Base-by-base conservation (phyloP, 257 asterid genomes). In the Capsicum chinense region DNA sequence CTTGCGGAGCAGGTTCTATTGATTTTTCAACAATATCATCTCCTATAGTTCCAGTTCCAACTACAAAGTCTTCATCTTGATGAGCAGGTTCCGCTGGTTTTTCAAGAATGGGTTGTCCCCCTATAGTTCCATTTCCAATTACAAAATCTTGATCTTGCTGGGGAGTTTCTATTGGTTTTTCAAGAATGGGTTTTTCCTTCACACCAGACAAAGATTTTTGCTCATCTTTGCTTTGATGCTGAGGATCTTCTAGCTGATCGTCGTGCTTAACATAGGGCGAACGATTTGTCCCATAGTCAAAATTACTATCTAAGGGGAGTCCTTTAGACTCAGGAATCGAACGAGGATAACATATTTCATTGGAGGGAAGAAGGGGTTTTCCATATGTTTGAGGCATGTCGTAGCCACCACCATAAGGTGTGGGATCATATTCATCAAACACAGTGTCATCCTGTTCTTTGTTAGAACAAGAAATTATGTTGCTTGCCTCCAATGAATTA, bases 321-420 rank as follows among this genome's bases (percentile, higher is more conserved):
- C 60, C 74, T 6, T 73, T 80, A 7, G 91, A 35, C 44, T 44
- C 64, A 5, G 91, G 87, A 5, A 59, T 13, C 8, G 95, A 84
- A 33, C 86, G 92, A 62, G 98, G 97, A 79, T 91, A 91, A 37
- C 99, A 95, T 52, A 84, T 94, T 71, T 56, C 58, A 54, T 91
- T 93, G 1, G 98, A 94, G 50, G 98, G 96, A 15, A 91, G 95
- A 56, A 94, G 93, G 58, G 99, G 96, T 47, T 91, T 89, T 12
- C 99, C 99, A 57, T 93, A 95, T 52, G 93, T 91, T 60, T 79
- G n/a, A 21, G 63, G 19, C 1, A 78, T 87, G 86, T 95, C 93
- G 67, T 92, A 95, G 33, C 99, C 99, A 9, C 98, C 98, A 4
- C 58, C 89, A 21, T 94, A 95, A 37, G 99, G 98, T 12, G 97